Base-by-base conservation (phyloP, 768 basidiomycete genomes). In the Clathrus columnatus region DNA sequence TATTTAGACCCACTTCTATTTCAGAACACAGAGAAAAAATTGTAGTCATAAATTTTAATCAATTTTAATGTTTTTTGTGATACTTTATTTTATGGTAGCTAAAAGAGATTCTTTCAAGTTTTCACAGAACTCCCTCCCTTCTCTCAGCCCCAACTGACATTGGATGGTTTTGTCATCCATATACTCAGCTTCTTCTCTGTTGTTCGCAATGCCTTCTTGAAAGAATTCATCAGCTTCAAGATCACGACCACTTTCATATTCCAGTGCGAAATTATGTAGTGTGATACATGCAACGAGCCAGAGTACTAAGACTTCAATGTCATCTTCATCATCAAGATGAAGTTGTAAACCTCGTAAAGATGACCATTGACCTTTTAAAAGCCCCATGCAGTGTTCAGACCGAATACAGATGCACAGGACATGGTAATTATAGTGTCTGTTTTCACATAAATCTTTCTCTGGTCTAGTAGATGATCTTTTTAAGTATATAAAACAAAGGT, bases 361-460 rank as follows among this genome's bases (percentile, higher is more conserved):
- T 14, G 66, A 64, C 57, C 73, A 73, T 6, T 68, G 63, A 0
- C 74, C 74, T 55, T 75, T 75, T 20, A 75, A 60, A 36, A 57
- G 71, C 0, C 73, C 71, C 26, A 75, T 69, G 10, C 69, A 62
- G 64, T 75, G 72, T 51, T 75, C 72, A 4, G 70, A 73, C 0
- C 59, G 59, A 14, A 75, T 67, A 20, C 67, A 66, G 1, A 73
- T 28, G 49, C 57, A 67, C 5, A 70, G 72, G 26, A 74, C 62
- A 60, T 69, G 61, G 24, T 69, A 66, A 62, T 72, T 72, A 62
- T 65, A 58, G 32, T 68, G 65, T 53, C 70, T 69, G 41, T 73
- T 62, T 53, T 74, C 73, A 4, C 62, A 60, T 2, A 47, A 24
- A 24, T 66, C 58, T 2, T 48, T 53, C 8, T 67, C 61, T 61